Evolutionary conservation across 2,329 filamentous ascomycete genomes (phyloP), one percentile per base, ranked within the genome.

Genomic region (Nemania sp.): DNA sequence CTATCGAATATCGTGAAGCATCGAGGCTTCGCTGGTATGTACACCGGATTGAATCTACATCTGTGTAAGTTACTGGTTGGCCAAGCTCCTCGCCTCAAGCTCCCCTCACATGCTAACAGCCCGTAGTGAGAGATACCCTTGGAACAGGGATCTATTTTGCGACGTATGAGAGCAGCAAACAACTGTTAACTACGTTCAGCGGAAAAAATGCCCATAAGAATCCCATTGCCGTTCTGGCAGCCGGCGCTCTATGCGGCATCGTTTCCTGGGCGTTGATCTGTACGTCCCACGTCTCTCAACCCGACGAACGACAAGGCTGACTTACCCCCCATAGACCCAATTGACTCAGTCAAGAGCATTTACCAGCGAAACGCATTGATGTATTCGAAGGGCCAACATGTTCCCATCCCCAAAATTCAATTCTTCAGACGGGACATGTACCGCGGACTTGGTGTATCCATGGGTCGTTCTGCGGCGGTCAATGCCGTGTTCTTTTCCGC

Each of bases 401-500:
- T 88, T 32, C 83, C 86, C 63, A 82, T 85, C 20, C 90, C 90
- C 10, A 90, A 88, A 74, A 92, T 95, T 60, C 82, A 89, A 61
- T 93, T 92, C 76, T 90, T 92, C 76, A 86, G 89, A 70, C 81
- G 81, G 55, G 85, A 88, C 64, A 92, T 92, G 86, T 96, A 95
- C 76, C 87, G 90, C 68, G 91, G 91, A 32, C 81, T 96, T 2
- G 90, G 88, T 20, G 91, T 95, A 25, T 93, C 90, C 39, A 93
- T 95, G 87, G 84, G 86, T 66, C 87, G 91, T 57, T 93, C 90
- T 12, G 92, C 90, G 69, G 81, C 91, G 54, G 87, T 95, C 68
- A 96, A 96, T 73, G 90, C 91, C 67, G 90, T 96, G 69, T 96
- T 96, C 81, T 96, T 96, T 78, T 92, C 90, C 45, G 89, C 88